Percentiles rank a stretch among this genome's conserved stretches.
These are phyloP conservation scores for Orbilia blumenaviensis DNA, from an alignment of 2,329 filamentous ascomycete genomes.

Conservation along the genomic window DNA sequence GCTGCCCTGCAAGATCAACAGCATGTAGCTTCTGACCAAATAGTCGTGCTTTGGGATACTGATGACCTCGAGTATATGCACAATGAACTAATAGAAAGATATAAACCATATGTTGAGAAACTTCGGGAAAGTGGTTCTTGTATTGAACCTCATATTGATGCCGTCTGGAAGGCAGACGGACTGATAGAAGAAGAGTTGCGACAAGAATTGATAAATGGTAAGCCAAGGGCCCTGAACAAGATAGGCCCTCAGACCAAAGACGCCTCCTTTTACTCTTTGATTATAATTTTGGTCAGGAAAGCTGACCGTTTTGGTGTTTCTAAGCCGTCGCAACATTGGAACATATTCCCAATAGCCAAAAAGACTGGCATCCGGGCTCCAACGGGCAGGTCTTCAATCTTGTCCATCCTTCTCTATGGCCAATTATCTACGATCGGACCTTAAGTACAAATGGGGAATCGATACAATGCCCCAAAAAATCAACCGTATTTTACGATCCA, in stretches of 20 bases:
- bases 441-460: neutral
- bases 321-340: constrained; percentile 62
- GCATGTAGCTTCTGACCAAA: neutral
- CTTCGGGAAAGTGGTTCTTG: neutral
- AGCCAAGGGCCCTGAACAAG: too few relatives aligned
- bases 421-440: constrained; percentile 66
- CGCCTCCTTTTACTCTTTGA: too few relatives aligned
- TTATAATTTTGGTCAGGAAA: too few relatives aligned
- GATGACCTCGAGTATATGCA: neutral
- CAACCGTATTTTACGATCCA: too few relatives aligned
- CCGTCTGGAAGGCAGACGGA: constrained; percentile 31
- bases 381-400: constrained; percentile 69
- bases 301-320: constrained; percentile 56
- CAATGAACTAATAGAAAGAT: neutral
- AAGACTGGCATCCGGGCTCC: constrained; percentile 72
- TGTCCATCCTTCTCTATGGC: constrained; percentile 72
- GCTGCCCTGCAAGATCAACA: neutral
- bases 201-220: constrained; percentile 35
- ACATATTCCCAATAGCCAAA: constrained; percentile 64
- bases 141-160: constrained; percentile 39
- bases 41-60: neutral
- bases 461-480: neutral
- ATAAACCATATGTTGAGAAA: neutral
- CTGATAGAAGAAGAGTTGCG: constrained; percentile 28
- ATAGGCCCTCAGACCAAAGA: too few relatives aligned